These are phyloP conservation scores for Anacardium occidentale DNA, from an alignment of 345 rosid genomes.

Conservation along the genomic window DNA sequence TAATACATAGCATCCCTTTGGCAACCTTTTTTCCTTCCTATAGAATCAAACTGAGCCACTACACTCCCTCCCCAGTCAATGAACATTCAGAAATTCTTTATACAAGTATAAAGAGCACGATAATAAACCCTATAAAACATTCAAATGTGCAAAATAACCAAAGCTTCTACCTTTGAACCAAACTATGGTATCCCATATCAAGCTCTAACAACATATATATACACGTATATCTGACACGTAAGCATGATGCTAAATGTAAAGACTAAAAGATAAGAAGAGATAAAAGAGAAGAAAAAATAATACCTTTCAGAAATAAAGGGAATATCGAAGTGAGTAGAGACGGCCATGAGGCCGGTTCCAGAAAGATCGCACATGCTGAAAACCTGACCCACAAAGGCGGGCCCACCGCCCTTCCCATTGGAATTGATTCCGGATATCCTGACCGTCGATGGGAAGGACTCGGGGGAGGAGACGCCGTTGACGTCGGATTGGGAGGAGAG, in stretches of 20 bases:
- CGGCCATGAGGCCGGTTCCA: conserved; percentile 96
- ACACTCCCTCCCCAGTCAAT: neutral
- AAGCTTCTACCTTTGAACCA: too few species aligned
- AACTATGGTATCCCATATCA: neutral
- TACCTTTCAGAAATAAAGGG: conserved; percentile 89
- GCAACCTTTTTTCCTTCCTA: neutral
- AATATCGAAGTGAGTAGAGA: conserved; percentile 81
- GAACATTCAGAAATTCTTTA: neutral
- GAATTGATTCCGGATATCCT: conserved; percentile 69
- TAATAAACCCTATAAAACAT: neutral
- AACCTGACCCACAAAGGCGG: conserved; percentile 96
- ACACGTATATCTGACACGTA: too few species aligned
- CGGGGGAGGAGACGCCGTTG: conserved; percentile 44
- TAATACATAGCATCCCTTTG: neutral
- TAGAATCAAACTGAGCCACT: neutral
- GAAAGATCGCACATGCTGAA: conserved; percentile 98
- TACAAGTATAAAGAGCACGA: neutral
- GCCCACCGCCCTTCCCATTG: conserved; percentile 70
- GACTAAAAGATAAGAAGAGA: neutral
- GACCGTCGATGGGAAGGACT: conserved; percentile 73
- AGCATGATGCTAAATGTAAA: neutral
- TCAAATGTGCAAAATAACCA: too few species aligned
- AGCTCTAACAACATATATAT: neutral
- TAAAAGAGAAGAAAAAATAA: neutral
- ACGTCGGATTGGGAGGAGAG: conserved; percentile 47